Conservation (phyloP, 2,329 filamentous ascomycete species). For the Scedosporium dehoogii region DNA sequence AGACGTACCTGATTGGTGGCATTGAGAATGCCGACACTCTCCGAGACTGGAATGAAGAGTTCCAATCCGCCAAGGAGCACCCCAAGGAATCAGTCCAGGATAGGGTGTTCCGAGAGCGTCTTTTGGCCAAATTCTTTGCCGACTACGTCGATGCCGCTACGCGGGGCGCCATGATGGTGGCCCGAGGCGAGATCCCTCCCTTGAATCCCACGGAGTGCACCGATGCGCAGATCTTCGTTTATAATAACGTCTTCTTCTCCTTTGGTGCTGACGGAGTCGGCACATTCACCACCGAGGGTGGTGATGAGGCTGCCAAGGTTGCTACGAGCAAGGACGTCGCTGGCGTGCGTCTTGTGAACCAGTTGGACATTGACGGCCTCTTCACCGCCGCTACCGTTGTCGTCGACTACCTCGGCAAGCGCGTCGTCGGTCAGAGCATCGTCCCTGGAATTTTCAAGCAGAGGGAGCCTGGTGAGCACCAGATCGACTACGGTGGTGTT, state of each 20-base stretch:
- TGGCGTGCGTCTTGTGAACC: conserved; percentile 90
- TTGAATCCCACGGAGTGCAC: conserved; percentile 87
- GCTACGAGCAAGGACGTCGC: conserved; percentile 95
- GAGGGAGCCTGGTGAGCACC: conserved; percentile 91
- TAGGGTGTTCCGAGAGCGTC: conserved; percentile 85
- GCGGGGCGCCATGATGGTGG: conserved; percentile 83
- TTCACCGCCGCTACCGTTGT: conserved; percentile 96
- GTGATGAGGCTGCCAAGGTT: conserved; percentile 89
- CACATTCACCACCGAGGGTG: conserved; percentile 92
- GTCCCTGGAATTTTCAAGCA: conserved; percentile 99
- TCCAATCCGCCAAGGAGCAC: conserved; percentile 91
- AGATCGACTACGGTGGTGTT: conserved; percentile 97
- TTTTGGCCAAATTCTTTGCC: conserved; percentile 92
- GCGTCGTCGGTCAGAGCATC: conserved; percentile 94
- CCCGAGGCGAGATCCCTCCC: conserved; percentile 82
- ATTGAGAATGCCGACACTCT: conserved; percentile 90
- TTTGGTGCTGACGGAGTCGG: conserved; percentile 96
- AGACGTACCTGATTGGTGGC: conserved; percentile 81
- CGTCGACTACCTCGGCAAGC: conserved; percentile 93
- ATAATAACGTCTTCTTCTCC: conserved; percentile 99
- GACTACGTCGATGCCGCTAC: conserved; percentile 96
- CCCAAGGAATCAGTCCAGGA: conserved; percentile 92
- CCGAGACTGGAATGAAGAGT: conserved; percentile 98
- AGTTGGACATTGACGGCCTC: conserved; percentile 87
- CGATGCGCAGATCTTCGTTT: conserved; percentile 97